Conservation (phyloP, 1,139 yeast genomes). For the Scheffersomyces insectosa region DNA sequence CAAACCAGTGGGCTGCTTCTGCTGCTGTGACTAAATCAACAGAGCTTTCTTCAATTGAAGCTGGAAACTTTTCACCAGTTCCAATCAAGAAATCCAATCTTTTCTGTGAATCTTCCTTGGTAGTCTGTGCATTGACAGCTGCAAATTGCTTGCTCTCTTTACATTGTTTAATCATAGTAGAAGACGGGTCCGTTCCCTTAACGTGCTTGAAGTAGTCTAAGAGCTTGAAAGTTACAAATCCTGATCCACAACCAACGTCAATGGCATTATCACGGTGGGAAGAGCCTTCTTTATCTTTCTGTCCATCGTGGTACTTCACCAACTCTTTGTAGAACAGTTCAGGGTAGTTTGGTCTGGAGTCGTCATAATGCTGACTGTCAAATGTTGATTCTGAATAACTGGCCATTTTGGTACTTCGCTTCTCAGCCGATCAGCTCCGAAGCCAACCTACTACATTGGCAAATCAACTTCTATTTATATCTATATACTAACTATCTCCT, state of each 20-base stretch:
- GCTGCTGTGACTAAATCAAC: slow-evolving; percentile 72
- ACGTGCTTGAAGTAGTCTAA: slow-evolving; percentile 46
- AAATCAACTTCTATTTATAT: not conserved
- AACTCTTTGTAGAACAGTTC: slow-evolving; percentile 31
- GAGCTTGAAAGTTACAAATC: slow-evolving; percentile 67
- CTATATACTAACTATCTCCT: too few species aligned
- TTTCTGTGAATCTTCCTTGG: not conserved
- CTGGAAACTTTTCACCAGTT: slow-evolving; percentile 14
- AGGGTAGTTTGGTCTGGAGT: slow-evolving; percentile 42
- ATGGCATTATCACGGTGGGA: slow-evolving; percentile 36
- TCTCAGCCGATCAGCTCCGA: too few species aligned
- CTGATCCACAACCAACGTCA: slow-evolving; percentile 88
- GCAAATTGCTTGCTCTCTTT: slow-evolving; percentile 10
- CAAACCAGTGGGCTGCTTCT: slow-evolving; percentile 81
- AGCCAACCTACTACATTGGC: not conserved
- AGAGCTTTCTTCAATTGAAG: slow-evolving; percentile 25
- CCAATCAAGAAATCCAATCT: slow-evolving; percentile 6
- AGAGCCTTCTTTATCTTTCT: slow-evolving; percentile 12
- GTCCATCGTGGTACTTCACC: slow-evolving; percentile 25
- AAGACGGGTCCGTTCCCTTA: slow-evolving; percentile 68
- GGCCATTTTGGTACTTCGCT: slow-evolving; percentile 23
- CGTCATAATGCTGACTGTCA: slow-evolving; percentile 36
- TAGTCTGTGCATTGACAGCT: slow-evolving; percentile 7
- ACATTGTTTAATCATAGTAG: slow-evolving; percentile 60
- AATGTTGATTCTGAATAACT: slow-evolving; percentile 38